Percentiles rank a stretch among this genome's conserved stretches.
phyloP scores from a whole-genome alignment of 306 rosid species.

The Coriaria nepalensis region DNA sequence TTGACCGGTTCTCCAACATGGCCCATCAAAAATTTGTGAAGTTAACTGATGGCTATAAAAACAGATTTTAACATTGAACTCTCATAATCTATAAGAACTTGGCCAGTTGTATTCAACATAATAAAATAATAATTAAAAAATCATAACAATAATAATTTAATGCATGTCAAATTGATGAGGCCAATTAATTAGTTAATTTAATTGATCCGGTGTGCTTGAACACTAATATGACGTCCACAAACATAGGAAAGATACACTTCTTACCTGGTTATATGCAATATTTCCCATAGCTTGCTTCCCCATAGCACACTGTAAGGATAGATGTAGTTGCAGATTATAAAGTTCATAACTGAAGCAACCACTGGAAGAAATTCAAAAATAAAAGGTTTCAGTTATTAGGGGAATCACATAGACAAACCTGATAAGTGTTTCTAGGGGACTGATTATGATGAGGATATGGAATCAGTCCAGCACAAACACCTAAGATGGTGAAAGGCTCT shows the following conservation, averaged over 20 bases:
- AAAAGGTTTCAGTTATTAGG: constrained; percentile 15
- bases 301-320: constrained; percentile 66
- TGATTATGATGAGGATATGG: constrained; percentile 99
- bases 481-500: constrained; percentile 88
- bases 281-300: constrained; percentile 99
- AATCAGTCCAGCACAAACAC: constrained; percentile 82
- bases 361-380: too few relatives aligned
- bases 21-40: too few relatives aligned
- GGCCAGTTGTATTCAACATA: too few relatives aligned
- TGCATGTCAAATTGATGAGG: too few relatives aligned
- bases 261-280: constrained; percentile 83
- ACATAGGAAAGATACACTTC: constrained; percentile 9
- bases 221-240: background rate
- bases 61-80: too few relatives aligned
- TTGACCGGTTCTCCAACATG: background rate
- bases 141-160: too few relatives aligned
- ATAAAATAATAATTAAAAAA: too few relatives aligned
- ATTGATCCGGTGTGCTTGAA: too few relatives aligned
- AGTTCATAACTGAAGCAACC: too few relatives aligned
- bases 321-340: constrained; percentile 10
- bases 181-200: too few relatives aligned
- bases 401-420: constrained; percentile 29
- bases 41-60: too few relatives aligned
- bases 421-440: constrained; percentile 96
- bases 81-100: too few relatives aligned